Conservation (phyloP, 1,284 basidiomycete species). For the Heterobasidion occidentale region DNA sequence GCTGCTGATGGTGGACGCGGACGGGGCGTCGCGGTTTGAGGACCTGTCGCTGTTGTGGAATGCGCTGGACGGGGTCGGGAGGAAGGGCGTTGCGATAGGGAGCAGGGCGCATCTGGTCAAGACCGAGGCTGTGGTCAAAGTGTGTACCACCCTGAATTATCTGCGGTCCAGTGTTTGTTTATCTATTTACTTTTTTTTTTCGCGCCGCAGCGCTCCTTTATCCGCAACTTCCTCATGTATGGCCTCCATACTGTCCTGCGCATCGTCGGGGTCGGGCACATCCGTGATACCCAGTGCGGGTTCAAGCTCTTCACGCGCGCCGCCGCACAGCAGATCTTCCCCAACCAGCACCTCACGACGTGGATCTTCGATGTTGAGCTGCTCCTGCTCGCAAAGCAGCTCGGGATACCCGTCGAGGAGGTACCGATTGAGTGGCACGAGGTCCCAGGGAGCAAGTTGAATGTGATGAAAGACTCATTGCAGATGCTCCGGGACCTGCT, state of each 20-base stretch:
- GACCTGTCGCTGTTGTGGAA: constrained; percentile 73
- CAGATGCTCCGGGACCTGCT: constrained; percentile 87
- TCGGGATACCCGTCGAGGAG: constrained; percentile 71
- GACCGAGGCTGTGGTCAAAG: constrained; percentile 92
- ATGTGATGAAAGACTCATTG: constrained; percentile 75
- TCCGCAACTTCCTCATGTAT: constrained; percentile 92
- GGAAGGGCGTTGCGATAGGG: constrained; percentile 65
- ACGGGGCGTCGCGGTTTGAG: constrained; percentile 82
- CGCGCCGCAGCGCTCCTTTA: constrained; percentile 59
- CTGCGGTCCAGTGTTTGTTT: not conserved
- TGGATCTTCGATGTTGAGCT: constrained; percentile 98
- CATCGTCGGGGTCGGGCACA: constrained; percentile 79
- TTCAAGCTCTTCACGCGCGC: constrained; percentile 89
- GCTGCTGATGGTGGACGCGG: constrained; percentile 91
- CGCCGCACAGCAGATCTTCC: constrained; percentile 77
- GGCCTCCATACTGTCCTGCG: constrained; percentile 79
- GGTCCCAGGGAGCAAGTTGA: constrained; percentile 86
- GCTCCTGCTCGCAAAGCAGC: constrained; percentile 77
- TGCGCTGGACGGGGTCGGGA: constrained; percentile 58
- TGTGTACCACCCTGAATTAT: constrained; percentile 22
- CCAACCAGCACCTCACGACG: constrained; percentile 71
- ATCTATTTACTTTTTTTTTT: not conserved
- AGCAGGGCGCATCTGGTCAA: constrained; percentile 88
- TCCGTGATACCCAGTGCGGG: constrained; percentile 92
- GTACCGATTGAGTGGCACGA: constrained; percentile 91